phyloP scores from a whole-genome alignment of 352 stramenopile species.

The Phytophthora uliginosa region DNA sequence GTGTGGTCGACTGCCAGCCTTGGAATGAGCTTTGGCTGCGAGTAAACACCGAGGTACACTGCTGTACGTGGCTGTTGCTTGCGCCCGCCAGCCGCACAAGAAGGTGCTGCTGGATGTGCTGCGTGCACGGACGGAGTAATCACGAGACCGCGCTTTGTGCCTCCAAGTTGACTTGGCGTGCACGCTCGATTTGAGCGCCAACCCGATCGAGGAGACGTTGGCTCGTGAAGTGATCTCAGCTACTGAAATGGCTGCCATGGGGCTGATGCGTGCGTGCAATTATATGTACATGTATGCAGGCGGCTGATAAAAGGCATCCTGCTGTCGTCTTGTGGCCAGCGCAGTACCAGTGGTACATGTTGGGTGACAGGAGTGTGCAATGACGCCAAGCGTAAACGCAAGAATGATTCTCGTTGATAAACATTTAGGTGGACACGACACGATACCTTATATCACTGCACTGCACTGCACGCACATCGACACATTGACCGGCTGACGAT shows the following conservation, averaged over 20 bases:
- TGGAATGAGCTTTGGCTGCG: not conserved
- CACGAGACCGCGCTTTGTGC: not conserved
- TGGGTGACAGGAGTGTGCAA: too few species aligned
- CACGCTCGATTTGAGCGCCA: too few species aligned
- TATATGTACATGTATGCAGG: too few species aligned
- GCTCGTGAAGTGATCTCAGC: not conserved
- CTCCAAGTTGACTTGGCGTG: not conserved
- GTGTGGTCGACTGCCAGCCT: not conserved
- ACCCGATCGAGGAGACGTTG: not conserved
- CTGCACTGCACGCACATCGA: not conserved
- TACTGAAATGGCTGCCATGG: not conserved
- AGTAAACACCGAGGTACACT: not conserved
- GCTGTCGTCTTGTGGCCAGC: too few species aligned
- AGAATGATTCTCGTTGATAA: too few species aligned
- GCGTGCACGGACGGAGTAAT: not conserved
- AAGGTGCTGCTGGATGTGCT: not conserved
- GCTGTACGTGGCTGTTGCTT: not conserved
- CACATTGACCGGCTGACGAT: not conserved
- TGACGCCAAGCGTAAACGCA: too few species aligned
- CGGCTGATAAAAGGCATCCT: too few species aligned
- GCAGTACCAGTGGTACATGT: too few species aligned
- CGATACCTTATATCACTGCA: not conserved
- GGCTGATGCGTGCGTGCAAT: too few species aligned
- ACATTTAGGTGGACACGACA: too few species aligned
- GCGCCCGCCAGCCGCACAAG: too few species aligned